These are phyloP conservation scores for Penicillium frequentans DNA, from an alignment of 2,329 filamentous ascomycete species.

Conservation along the genomic window DNA sequence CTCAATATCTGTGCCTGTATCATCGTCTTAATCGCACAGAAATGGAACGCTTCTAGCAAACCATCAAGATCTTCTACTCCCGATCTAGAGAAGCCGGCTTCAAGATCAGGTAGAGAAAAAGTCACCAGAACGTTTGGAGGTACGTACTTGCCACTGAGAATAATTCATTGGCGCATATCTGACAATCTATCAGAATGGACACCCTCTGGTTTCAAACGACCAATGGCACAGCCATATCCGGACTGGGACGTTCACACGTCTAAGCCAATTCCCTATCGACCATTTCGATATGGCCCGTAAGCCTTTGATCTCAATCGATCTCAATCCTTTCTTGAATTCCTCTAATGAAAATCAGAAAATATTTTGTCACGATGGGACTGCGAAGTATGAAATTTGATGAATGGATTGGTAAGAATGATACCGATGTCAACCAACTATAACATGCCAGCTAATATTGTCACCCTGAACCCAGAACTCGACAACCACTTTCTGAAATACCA, in stretches of 20 bases:
- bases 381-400: conserved; percentile 68
- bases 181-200: conserved; percentile 50
- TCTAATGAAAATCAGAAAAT: conserved; percentile 48
- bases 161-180: not conserved
- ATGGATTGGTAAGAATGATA: conserved; percentile 60
- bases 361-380: conserved; percentile 75
- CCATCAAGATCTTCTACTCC: conserved; percentile 32
- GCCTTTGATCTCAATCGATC: conserved; percentile 16
- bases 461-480: conserved; percentile 63
- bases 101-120: conserved; percentile 25
- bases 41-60: conserved; percentile 19
- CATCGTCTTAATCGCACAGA: conserved; percentile 23
- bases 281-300: conserved; percentile 71
- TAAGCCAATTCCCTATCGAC: conserved; percentile 73
- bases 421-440: not conserved
- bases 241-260: conserved; percentile 68
- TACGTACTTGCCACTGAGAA: conserved; percentile 25
- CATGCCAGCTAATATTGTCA: not conserved
- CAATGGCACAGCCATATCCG: conserved; percentile 61
- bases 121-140: conserved; percentile 48
- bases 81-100: conserved; percentile 48
- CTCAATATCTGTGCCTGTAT: conserved; percentile 33
- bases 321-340: not conserved
- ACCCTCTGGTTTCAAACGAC: conserved; percentile 60
- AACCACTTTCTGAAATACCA: conserved; percentile 75